These are phyloP conservation scores for Trichoderma brevicompactum DNA, from an alignment of 2,329 filamentous ascomycete species.

Conservation along the genomic window DNA sequence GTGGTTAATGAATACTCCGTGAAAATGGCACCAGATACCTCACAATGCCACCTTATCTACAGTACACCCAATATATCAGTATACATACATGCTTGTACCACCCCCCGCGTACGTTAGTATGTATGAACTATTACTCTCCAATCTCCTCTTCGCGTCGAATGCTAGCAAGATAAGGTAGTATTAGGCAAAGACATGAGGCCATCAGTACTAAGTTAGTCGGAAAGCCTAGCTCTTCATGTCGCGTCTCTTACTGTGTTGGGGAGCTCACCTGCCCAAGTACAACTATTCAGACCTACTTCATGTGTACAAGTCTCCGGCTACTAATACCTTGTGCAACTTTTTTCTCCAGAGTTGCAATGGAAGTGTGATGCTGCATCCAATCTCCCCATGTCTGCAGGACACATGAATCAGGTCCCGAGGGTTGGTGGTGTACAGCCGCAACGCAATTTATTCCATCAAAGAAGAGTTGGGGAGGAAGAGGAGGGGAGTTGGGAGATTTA, in stretches of 20 bases:
- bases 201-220: too few relatives aligned
- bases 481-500: not conserved
- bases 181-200: too few relatives aligned
- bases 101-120: too few relatives aligned
- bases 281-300: slow-evolving; percentile 5
- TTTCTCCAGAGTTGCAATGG: slow-evolving; percentile 1
- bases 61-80: not conserved
- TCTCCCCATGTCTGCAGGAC: slow-evolving; percentile 4
- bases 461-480: not conserved
- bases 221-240: not conserved
- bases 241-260: slow-evolving; percentile 9
- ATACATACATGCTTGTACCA: too few relatives aligned
- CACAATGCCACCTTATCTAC: too few relatives aligned
- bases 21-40: too few relatives aligned
- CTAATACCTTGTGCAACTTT: not conserved
- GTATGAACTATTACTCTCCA: too few relatives aligned
- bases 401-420: slow-evolving; percentile 14
- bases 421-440: slow-evolving; percentile 14
- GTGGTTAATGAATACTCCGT: not conserved
- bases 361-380: not conserved
- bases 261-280: not conserved
- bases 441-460: slow-evolving; percentile 3
- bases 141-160: too few relatives aligned
- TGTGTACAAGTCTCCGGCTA: slow-evolving; percentile 13
- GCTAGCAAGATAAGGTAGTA: too few relatives aligned